These are phyloP conservation scores for Candida arabinofermentans DNA, from an alignment of 805 yeast species.

Conservation along the genomic window DNA sequence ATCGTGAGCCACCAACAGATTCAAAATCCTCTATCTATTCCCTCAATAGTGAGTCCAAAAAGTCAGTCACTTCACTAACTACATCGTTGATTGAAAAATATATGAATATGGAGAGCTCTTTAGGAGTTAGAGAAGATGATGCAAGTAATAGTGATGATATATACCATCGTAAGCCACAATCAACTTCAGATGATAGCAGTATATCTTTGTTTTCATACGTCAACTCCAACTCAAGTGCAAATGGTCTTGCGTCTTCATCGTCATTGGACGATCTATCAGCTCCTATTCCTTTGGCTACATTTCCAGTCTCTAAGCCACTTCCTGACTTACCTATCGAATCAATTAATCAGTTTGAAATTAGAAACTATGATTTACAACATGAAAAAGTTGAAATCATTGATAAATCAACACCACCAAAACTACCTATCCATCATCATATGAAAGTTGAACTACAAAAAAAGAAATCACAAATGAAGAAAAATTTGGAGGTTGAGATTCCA, in stretches of 20 bases:
- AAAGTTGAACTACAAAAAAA: slow-evolving; percentile 1
- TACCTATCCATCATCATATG: slow-evolving; percentile 5
- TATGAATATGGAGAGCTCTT: slow-evolving; percentile 4
- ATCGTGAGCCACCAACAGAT: neutral
- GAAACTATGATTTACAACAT: slow-evolving; percentile 15
- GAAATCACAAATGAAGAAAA: neutral
- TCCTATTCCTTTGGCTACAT: slow-evolving; percentile 4
- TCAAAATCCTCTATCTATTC: neutral
- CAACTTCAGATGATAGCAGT: slow-evolving; percentile 6
- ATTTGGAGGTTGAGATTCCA: slow-evolving; percentile 13
- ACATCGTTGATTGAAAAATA: slow-evolving; percentile 14
- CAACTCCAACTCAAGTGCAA: slow-evolving; percentile 1
- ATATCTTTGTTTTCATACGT: slow-evolving; percentile 16
- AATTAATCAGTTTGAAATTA: slow-evolving; percentile 18
- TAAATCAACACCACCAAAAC: slow-evolving; percentile 3
- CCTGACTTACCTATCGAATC: slow-evolving; percentile 23
- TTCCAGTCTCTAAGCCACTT: slow-evolving; percentile 9
- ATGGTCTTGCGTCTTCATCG: neutral
- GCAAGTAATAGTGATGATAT: neutral
- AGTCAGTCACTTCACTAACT: slow-evolving; percentile 9
- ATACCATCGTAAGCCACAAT: neutral
- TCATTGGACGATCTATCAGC: neutral
- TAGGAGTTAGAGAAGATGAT: neutral
- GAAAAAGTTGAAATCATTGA: slow-evolving; percentile 2
- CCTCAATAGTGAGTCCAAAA: neutral